phyloP scores from a whole-genome alignment of 2,329 filamentous ascomycete genomes.

The Diaporthe vexans region DNA sequence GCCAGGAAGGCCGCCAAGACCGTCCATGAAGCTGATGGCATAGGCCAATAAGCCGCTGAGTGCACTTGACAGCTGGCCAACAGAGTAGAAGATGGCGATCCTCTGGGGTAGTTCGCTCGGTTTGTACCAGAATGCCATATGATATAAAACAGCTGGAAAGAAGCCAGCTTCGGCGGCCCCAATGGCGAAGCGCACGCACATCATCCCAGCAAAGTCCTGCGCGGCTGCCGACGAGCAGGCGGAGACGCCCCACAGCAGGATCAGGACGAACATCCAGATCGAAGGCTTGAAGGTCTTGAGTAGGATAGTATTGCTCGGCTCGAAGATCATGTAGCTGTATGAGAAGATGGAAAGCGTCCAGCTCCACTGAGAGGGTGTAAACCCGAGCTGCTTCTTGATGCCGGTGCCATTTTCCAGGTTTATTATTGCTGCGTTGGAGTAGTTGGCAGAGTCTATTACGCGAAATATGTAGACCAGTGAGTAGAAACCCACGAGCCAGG shows the following conservation, averaged over 20 bases:
- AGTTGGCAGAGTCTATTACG: constrained; percentile 19
- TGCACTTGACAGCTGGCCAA: constrained; percentile 10
- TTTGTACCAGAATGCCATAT: constrained; percentile 12
- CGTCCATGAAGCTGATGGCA: constrained; percentile 17
- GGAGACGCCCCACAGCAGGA: constrained; percentile 6
- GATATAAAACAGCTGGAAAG: constrained; percentile 15
- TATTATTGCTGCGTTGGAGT: constrained; percentile 16
- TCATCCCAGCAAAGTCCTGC: constrained; percentile 22
- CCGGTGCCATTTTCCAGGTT: constrained; percentile 14
- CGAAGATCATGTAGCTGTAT: constrained; percentile 22
- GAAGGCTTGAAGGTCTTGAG: constrained; percentile 19
- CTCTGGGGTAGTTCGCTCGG: neutral
- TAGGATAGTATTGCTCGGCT: constrained; percentile 5
- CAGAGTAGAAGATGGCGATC: constrained; percentile 13
- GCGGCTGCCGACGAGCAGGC: constrained; percentile 13
- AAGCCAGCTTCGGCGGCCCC: constrained; percentile 11
- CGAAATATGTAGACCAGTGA: constrained; percentile 19
- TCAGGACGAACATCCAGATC: constrained; percentile 23
- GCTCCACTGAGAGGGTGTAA: constrained; percentile 14
- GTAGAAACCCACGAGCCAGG: constrained; percentile 21
- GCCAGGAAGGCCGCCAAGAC: neutral
- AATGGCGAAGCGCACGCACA: constrained; percentile 15
- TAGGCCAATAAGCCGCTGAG: constrained; percentile 11
- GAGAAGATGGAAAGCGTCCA: constrained; percentile 19
- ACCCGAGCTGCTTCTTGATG: constrained; percentile 25